These are phyloP conservation scores for Phialemonium atrogriseum DNA, from an alignment of 2,329 filamentous ascomycete genomes.

Conservation along the genomic window DNA sequence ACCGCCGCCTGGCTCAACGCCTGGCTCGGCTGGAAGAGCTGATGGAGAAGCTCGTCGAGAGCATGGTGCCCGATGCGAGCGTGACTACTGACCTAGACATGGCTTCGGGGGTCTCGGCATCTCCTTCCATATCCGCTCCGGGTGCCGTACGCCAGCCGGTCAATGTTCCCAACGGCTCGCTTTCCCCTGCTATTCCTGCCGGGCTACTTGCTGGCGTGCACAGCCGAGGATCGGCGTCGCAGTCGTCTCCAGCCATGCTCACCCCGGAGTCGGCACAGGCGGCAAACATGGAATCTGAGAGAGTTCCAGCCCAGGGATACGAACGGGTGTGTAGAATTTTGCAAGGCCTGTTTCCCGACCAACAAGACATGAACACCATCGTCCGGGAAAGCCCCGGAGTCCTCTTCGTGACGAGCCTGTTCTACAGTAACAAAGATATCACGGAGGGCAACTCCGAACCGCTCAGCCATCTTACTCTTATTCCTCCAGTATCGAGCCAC, in stretches of 20 bases:
- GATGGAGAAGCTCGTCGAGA: slow-evolving; percentile 36
- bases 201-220: slow-evolving; percentile 19
- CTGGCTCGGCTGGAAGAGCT: slow-evolving; percentile 37
- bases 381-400: slow-evolving; percentile 16
- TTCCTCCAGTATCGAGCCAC: slow-evolving; percentile 29
- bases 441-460: slow-evolving; percentile 18
- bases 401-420: slow-evolving; percentile 19
- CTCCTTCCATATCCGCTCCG: slow-evolving; percentile 17
- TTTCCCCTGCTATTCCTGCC: slow-evolving; percentile 19
- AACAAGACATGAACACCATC: slow-evolving; percentile 24
- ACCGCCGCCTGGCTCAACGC: slow-evolving; percentile 31
- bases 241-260: slow-evolving; percentile 10
- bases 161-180: slow-evolving; percentile 19
- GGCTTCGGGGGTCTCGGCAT: slow-evolving; percentile 10
- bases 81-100: slow-evolving; percentile 5
- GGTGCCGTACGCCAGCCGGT: slow-evolving; percentile 15
- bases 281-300: too few relatives aligned
- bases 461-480: slow-evolving; percentile 12
- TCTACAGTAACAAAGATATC: slow-evolving; percentile 22
- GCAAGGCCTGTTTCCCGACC: slow-evolving; percentile 23
- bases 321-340: slow-evolving; percentile 23
- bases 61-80: slow-evolving; percentile 17
- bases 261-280: slow-evolving; percentile 10
- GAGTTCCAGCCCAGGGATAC: slow-evolving; percentile 17
- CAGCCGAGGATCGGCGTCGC: slow-evolving; percentile 10